Evolutionary conservation across 805 yeast species (phyloP).

Genomic region (Zygosaccharomyces rouxii): DNA sequence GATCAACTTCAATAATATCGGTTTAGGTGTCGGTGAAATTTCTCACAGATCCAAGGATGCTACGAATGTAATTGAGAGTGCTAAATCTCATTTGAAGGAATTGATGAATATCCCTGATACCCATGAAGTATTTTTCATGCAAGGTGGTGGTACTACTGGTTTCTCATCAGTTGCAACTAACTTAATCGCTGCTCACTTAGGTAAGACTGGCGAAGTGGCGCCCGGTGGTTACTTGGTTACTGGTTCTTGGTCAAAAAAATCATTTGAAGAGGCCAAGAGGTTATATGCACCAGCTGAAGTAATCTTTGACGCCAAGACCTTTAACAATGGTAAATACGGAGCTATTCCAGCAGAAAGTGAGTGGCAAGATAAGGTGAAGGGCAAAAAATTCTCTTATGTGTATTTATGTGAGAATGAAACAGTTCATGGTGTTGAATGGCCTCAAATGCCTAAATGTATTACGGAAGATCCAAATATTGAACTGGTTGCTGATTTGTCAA

Average conservation of each 20-base stretch:
- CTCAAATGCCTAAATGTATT: constrained; percentile 42
- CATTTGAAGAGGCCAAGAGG: constrained; percentile 81
- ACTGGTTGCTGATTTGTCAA: constrained; percentile 91
- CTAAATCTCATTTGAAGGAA: constrained; percentile 62
- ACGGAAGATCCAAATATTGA: constrained; percentile 60
- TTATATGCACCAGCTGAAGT: constrained; percentile 72
- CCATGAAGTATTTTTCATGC: constrained; percentile 90
- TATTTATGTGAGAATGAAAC: constrained; percentile 97
- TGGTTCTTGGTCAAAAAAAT: constrained; percentile 91
- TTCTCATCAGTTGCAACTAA: constrained; percentile 85
- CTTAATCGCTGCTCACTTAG: constrained; percentile 68
- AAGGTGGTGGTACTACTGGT: constrained; percentile 98
- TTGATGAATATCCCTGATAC: constrained; percentile 79
- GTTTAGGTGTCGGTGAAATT: constrained; percentile 91
- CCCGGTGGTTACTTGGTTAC: constrained; percentile 83
- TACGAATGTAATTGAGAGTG: constrained; percentile 63
- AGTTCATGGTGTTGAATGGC: constrained; percentile 88
- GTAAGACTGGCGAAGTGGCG: constrained; percentile 69
- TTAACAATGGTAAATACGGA: constrained; percentile 51
- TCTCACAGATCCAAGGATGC: constrained; percentile 93
- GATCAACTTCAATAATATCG: constrained; percentile 60
- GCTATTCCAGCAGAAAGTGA: constrained; percentile 59
- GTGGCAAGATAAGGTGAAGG: constrained; percentile 52
- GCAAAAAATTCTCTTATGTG: constrained; percentile 66
- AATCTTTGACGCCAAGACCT: constrained; percentile 59